Evolutionary conservation across 2,329 filamentous ascomycete genomes (phyloP), one percentile per base, ranked within the genome.

Genomic region (Podosphaera fusca): DNA sequence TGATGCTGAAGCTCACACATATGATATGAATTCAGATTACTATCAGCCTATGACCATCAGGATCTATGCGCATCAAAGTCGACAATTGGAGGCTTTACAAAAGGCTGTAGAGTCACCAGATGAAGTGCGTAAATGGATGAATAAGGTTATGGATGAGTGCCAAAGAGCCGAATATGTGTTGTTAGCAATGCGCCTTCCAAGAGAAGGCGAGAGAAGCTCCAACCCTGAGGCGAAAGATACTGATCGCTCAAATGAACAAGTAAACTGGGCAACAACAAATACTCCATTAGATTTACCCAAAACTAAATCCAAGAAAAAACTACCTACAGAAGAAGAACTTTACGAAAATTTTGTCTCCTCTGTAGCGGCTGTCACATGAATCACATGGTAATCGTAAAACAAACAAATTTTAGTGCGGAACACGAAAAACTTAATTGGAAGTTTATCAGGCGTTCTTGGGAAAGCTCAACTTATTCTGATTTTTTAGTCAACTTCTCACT

Each of bases 31-130:
- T 7, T 69, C 82, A 10, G 81, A 87, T 63, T 87, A 85, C 69
- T 90, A 87, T 65, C 83, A 89, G 62, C 85, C 85, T 1, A 75
- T 89, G 34, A 83, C 76, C 0, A 75, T 85, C 56, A 75, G 79
- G 21, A 68, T 85, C 31, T 75, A 74, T 58, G 73, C 78, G 0
- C 70, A 71, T 9, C 72, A 73, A 38, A 75, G 75, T 1, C 75
- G 76, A 50, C 72, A 80, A 59, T 70, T 84, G 3, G 81, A 84
- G 60, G 74, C 79, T 52, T 67, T 85, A 12, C 72, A 74, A 29
- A 73, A 76, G 55, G 77, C 82, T 1, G 79, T 84, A 35, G 79
- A 79, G 29, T 77, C 78, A 2, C 72, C 73, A 34, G 79, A 82
- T 14, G 79, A 82, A 61, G 81, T 84, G 30, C 70, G 71, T 53